These are phyloP conservation scores for Bryoerythrophyllum caledonicum DNA, from an alignment of 225 moss, liverwort and hornwort genomes.

Conservation along the genomic window DNA sequence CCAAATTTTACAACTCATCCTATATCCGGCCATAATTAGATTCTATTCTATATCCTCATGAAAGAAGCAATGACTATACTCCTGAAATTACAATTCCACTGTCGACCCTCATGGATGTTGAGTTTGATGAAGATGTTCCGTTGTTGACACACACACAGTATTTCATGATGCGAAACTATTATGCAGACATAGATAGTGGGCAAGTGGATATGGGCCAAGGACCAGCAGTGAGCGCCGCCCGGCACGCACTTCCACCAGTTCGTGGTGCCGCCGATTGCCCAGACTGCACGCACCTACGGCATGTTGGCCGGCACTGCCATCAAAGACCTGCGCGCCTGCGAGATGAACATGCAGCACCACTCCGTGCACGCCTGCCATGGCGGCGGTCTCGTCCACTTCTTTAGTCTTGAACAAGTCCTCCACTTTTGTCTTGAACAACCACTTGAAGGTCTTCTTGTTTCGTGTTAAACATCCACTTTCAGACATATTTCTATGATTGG, in stretches of 20 bases:
- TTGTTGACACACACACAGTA: neutral
- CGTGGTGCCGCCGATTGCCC: constrained; percentile 58
- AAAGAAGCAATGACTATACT: too few relatives aligned
- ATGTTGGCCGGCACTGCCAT: constrained; percentile 47
- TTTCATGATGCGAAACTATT: too few relatives aligned
- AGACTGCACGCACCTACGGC: constrained; percentile 61
- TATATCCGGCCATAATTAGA: too few relatives aligned
- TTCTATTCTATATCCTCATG: neutral
- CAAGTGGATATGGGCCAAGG: constrained; percentile 43
- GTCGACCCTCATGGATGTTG: neutral
- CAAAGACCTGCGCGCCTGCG: constrained; percentile 59
- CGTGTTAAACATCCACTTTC: too few relatives aligned
- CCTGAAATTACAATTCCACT: too few relatives aligned
- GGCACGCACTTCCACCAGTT: constrained; percentile 69
- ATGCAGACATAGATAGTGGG: constrained; percentile 66
- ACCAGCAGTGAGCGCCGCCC: constrained; percentile 57
- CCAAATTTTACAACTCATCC: neutral
- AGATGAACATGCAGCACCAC: constrained; percentile 34
- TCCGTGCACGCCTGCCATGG: constrained; percentile 38
- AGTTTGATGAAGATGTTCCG: neutral
- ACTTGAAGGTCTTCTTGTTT: too few relatives aligned
- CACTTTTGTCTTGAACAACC: too few relatives aligned
- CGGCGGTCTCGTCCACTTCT: constrained; percentile 31
- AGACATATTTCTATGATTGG: too few relatives aligned
- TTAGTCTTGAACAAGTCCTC: neutral